Evolutionary conservation across 148 eudicot species (phyloP), one percentile per base, ranked within the genome.

Genomic region (Amaranthus hypochondriacus): DNA sequence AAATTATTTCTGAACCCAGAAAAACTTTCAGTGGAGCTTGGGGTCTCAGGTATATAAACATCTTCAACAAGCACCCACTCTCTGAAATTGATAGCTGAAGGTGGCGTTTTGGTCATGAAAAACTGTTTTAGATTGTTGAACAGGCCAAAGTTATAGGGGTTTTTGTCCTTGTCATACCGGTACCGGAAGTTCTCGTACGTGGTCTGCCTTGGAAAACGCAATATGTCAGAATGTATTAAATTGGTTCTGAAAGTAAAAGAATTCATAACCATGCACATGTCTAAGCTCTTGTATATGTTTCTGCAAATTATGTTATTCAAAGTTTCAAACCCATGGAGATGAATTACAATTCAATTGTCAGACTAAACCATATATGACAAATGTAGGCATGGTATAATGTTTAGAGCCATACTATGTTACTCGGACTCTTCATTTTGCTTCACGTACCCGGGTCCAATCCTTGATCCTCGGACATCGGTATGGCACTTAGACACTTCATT

Each of bases 171-270:
- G 57, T 87, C 90, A 66, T 81, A 85, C 56, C 84, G 78, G 70
- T 81, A 83, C 61, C 90, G 76, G 74, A 87, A 87, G 76, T 83
- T 85, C 81, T 87, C 90, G 65, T 87, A 87, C 10, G 90, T 87
- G 10, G 82, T 79, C 82, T 79, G 82, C 75, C 78, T 70, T 79
- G 75, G 71, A 60, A 78, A 70, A 70, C 8, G 55, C 12, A 28
- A 56, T 51, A 49, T 69, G 52, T 79, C 54, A 79, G 78, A 75
- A 56, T 57, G 57, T 10, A 62, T 18, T 42, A 9, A 56, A 47
- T 55, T 15, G 43, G 47, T 48, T 68, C 2, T 50, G 43, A 5
- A 15, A 28, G 28, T 46, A 2, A 39, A n/a, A 18, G 50, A 15
- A 14, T 48, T 66, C 28, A 48, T n/a, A 56, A 18, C 14, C 11